These are phyloP conservation scores for Pyrenophora seminiperda DNA, from an alignment of 2,329 filamentous ascomycete species.

Conservation along the genomic window DNA sequence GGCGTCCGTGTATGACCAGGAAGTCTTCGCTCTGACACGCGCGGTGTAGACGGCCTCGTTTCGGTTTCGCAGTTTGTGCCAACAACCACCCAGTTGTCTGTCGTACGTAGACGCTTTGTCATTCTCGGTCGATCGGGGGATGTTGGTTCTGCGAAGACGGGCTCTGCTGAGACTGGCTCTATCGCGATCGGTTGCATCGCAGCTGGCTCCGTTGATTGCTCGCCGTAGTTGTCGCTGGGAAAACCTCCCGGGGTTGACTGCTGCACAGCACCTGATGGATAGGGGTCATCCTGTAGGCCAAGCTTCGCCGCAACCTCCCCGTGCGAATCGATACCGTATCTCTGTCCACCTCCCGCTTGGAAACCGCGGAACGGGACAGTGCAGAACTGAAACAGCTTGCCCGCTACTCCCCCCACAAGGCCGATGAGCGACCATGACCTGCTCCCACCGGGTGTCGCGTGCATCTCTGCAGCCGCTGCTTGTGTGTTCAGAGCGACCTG, in stretches of 20 bases:
- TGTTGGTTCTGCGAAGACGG: conserved; percentile 49
- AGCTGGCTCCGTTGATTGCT: conserved; percentile 52
- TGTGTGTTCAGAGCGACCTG: conserved; percentile 21
- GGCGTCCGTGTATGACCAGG: conserved; percentile 32
- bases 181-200: conserved; percentile 9
- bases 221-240: conserved; percentile 56
- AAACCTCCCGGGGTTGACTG: conserved; percentile 60
- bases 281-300: conserved; percentile 30
- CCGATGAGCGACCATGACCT: conserved; percentile 56
- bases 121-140: conserved; percentile 51
- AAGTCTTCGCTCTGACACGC: conserved; percentile 40
- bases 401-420: conserved; percentile 69
- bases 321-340: conserved; percentile 64
- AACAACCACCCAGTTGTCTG: conserved; percentile 56
- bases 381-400: conserved; percentile 86
- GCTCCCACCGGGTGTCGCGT: conserved; percentile 27
- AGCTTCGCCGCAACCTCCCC: conserved; percentile 33
- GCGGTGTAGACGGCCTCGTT: conserved; percentile 56
- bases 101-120: conserved; percentile 56
- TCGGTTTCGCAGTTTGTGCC: conserved; percentile 58
- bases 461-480: conserved; percentile 12
- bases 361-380: conserved; percentile 78
- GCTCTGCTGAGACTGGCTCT: too few species aligned
- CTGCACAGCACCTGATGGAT: conserved; percentile 25
- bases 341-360: conserved; percentile 79